Evolutionary conservation across 2,329 filamentous ascomycete genomes (phyloP).

Genomic region (Scedosporium apiospermum): DNA sequence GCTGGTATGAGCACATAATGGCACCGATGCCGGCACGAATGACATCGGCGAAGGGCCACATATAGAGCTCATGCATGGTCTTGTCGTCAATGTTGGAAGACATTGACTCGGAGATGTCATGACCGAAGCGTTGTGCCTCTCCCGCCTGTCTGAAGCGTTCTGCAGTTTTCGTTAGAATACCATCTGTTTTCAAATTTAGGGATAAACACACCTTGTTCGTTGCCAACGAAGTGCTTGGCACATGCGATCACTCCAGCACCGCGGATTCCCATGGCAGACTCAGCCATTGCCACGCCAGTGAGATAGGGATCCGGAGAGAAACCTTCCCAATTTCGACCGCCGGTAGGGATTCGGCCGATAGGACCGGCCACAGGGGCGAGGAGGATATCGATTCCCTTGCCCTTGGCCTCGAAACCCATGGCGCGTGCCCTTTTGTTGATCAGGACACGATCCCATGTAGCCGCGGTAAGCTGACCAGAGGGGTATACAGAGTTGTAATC

Average conservation of each 20-base stretch:
- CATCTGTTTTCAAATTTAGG: not conserved
- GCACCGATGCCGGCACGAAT: conserved; percentile 56
- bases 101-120: conserved; percentile 49
- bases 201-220: conserved; percentile 48
- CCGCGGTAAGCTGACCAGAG: conserved; percentile 67
- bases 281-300: conserved; percentile 60
- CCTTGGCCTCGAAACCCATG: conserved; percentile 54
- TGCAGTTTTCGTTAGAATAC: conserved; percentile 7
- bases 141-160: conserved; percentile 62
- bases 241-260: conserved; percentile 74
- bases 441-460: conserved; percentile 69
- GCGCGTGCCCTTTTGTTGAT: conserved; percentile 42
- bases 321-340: conserved; percentile 55
- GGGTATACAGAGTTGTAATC: conserved; percentile 80
- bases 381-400: conserved; percentile 67
- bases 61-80: conserved; percentile 65
- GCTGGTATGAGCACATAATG: conserved; percentile 63
- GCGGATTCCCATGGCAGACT: conserved; percentile 73
- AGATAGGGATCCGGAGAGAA: conserved; percentile 65
- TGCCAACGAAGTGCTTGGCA: conserved; percentile 66
- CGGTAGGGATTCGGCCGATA: conserved; percentile 34
- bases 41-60: conserved; percentile 71
- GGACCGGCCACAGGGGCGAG: conserved; percentile 43
- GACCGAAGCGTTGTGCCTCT: conserved; percentile 44
- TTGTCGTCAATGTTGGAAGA: conserved; percentile 62